Evolutionary conservation across 73 alveolate genomes (phyloP), one percentile per base, ranked within the genome.

Genomic region (Tetrahymena borealis): DNA sequence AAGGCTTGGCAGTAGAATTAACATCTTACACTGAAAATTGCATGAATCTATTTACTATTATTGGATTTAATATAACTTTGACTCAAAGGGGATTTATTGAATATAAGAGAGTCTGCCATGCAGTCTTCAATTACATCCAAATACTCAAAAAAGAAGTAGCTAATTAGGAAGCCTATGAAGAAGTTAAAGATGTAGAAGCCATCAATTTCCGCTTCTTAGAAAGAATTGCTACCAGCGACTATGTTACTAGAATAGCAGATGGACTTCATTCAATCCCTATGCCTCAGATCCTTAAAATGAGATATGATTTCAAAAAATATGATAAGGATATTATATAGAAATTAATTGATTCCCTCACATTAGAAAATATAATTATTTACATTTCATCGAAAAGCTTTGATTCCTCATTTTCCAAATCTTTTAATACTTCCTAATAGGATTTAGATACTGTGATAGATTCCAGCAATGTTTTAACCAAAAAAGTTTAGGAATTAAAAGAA

Each of bases 21-120:
- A 40, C 95, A 0, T 41, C 98, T n/a, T 91, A 96, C 7, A 33
- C 90, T 38, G 96, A 94, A 40, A 42, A 78, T 20, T 42, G 94
- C 60, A 39, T 94, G 78, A 95, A 97, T 78, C 20, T 94, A 28
- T 94, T 90, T 91, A 40, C 98, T 32, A 39, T 42, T 31, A 79
- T 98, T 78, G 78, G 77, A 12, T 91, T 98, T n/a, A 79, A 91
- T 38, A 96, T 98, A 1, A 90, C 91, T 18, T 95, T 98, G 78
- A 98, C 99, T 32, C 97, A 97, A 28, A 95, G 96, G 90, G 99
- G 99, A 24, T 96, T 96, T 60, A 94, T 94, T 16, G 91, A 97
- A 91, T 95, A 94, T 91, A 91, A 94, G 77, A 93, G 94, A 90
- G 98, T 98, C 8, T 77, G 95, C 11, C 95, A 90, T 38, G 93